Conservation (phyloP, 805 yeast genomes). For the Candida tibetensis region DNA sequence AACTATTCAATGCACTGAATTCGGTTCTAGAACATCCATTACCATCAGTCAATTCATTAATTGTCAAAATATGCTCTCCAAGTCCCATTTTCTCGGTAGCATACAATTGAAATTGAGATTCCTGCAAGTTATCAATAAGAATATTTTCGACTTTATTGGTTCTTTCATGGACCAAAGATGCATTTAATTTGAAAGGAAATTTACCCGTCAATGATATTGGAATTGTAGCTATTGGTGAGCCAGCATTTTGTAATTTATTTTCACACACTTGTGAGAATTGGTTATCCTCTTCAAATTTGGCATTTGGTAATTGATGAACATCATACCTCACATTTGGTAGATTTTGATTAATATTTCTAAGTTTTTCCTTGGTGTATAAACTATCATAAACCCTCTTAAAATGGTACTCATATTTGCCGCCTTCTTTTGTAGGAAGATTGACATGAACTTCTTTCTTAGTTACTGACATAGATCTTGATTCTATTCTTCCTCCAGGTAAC, state of each 20-base stretch:
- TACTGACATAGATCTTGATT: constrained; percentile 30
- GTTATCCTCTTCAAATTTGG: constrained; percentile 46
- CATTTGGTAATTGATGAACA: constrained; percentile 63
- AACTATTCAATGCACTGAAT: constrained; percentile 36
- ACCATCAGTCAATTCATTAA: constrained; percentile 60
- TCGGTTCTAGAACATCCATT: constrained; percentile 62
- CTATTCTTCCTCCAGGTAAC: constrained; percentile 53
- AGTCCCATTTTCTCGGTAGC: constrained; percentile 48
- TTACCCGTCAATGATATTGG: constrained; percentile 55
- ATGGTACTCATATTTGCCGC: constrained; percentile 62
- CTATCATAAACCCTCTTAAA: constrained; percentile 67
- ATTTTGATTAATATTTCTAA: constrained; percentile 4
- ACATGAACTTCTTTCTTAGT: constrained; percentile 27
- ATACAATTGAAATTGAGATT: constrained; percentile 18
- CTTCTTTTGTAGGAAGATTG: constrained; percentile 37
- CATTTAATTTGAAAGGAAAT: constrained; percentile 59
- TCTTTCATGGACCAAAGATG: constrained; percentile 58
- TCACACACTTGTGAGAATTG: constrained; percentile 48
- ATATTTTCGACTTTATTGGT: constrained; percentile 52
- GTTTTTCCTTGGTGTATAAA: constrained; percentile 46
- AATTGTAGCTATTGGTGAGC: constrained; percentile 37
- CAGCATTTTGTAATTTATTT: constrained; percentile 22
- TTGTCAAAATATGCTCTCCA: constrained; percentile 67
- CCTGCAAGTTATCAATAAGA: constrained; percentile 43
- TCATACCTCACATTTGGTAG: constrained; percentile 28